Evolutionary conservation across 306 rosid species (phyloP), one percentile per base, ranked within the genome.

Genomic region (Prunus armeniaca): DNA sequence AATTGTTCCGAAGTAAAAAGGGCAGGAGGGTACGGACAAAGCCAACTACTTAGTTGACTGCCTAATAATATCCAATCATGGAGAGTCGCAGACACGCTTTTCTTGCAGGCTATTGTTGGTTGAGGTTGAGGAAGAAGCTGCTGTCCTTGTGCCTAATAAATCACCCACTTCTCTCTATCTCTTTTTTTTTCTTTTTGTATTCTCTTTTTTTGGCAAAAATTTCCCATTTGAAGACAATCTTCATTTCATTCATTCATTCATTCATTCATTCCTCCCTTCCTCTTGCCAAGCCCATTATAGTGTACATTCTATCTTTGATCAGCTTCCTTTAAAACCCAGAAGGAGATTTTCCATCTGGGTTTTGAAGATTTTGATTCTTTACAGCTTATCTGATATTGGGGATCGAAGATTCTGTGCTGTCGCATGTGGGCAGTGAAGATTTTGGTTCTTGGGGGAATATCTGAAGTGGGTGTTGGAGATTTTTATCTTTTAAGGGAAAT

Each of bases 11-110:
- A 62, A 27, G 43, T 62, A 62, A n/a, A 67, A 20, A 66, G 49
- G 12, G 61, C 1, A 51, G 78, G 41, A 15, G 70, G 67, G 81
- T 81, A 76, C 55, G 82, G 65, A 60, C 72, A 77, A 74, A 86
- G 47, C 83, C 86, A 85, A 82, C 86, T 12, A 86, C 83, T 78
- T 15, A 82, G 89, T 90, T 82, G 95, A 89, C 93, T 82, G 80
- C 63, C 76, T 81, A 93, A 86, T 87, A 61, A 84, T 81, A 46
- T 43, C 90, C 95, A 79, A 89, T 62, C 67, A 28, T 62, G 67
- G 43, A 62, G 41, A 27, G 43, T 62, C 41, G 77, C 68, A 77
- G 75, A 78, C 91, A 75, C 82, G 83, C 89, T 75, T 75, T 82
- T 80, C 72, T 81, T 79, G 69, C 74, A 41, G 27, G 63, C 70